Evolutionary conservation across 768 basidiomycete species (phyloP).

Genomic region (Suillus decipiens): DNA sequence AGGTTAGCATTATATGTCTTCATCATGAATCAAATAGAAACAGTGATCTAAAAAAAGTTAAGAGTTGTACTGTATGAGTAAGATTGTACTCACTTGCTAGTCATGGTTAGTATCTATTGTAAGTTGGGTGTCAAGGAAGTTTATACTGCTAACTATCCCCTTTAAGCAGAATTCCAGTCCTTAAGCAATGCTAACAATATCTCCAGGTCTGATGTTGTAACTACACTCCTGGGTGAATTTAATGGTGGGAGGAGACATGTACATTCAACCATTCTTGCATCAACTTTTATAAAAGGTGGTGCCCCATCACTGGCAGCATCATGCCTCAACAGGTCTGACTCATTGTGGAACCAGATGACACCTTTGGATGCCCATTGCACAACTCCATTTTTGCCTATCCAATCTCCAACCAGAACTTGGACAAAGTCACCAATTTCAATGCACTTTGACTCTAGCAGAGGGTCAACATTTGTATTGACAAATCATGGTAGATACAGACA

Average conservation of each 20-base stretch:
- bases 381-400: background rate
- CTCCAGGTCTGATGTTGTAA: background rate
- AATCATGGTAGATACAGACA: too few relatives aligned
- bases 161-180: too few relatives aligned
- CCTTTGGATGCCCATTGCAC: background rate
- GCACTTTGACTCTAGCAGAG: fast-evolving
- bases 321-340: too few relatives aligned
- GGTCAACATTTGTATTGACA: background rate
- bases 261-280: background rate
- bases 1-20: too few relatives aligned
- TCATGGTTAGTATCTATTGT: fast-evolving
- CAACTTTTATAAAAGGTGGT: background rate
- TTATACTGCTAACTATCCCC: too few relatives aligned
- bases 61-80: fast-evolving
- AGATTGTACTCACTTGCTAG: too few relatives aligned
- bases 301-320: too few relatives aligned
- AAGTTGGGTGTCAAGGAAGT: too few relatives aligned
- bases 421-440: too few relatives aligned
- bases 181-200: background rate
- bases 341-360: background rate
- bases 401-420: background rate
- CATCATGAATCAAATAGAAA: too few relatives aligned
- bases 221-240: background rate
- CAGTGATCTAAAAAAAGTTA: too few relatives aligned
- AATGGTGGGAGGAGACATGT: background rate